Conservation (phyloP, 352 stramenopile species). For the Globisporangium irregulare region DNA sequence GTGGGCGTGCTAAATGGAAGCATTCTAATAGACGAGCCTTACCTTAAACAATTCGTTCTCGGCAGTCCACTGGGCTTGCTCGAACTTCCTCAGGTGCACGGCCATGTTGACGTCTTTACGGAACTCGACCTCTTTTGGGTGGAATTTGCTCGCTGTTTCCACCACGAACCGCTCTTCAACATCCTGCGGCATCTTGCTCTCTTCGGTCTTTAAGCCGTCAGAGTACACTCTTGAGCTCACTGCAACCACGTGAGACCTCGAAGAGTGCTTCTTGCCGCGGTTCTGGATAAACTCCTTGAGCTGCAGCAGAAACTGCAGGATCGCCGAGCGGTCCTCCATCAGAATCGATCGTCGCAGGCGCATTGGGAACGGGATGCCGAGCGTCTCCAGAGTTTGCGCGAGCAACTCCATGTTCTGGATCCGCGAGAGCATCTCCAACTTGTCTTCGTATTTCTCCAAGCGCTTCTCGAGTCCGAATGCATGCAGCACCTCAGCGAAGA, state of each 20-base stretch:
- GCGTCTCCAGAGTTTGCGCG: slow-evolving; percentile 29
- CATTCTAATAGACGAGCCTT: background rate
- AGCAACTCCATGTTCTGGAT: slow-evolving; percentile 67
- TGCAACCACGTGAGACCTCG: slow-evolving; percentile 3
- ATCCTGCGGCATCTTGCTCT: slow-evolving; percentile 24
- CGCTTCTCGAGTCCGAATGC: slow-evolving; percentile 42
- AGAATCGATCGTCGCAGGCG: slow-evolving; percentile 49
- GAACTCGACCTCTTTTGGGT: slow-evolving; percentile 46
- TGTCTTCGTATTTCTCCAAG: slow-evolving; percentile 48
- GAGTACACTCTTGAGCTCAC: slow-evolving; percentile 14
- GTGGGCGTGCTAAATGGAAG: background rate
- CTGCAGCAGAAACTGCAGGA: slow-evolving; percentile 59
- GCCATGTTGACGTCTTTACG: slow-evolving; percentile 69
- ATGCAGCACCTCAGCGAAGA: slow-evolving; percentile 62
- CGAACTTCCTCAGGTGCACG: slow-evolving; percentile 58
- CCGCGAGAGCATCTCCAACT: slow-evolving; percentile 28
- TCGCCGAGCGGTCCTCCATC: slow-evolving; percentile 55
- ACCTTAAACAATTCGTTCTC: slow-evolving; percentile 51
- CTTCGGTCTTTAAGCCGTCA: background rate
- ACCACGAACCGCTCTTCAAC: slow-evolving; percentile 57
- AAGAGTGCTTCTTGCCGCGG: slow-evolving; percentile 19
- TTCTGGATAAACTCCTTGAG: slow-evolving; percentile 50
- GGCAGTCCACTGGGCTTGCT: slow-evolving; percentile 50
- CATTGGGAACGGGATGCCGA: slow-evolving; percentile 41
- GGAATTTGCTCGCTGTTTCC: slow-evolving; percentile 35